phyloP scores from a whole-genome alignment of 2,329 filamentous ascomycete genomes.

The Lasiodiplodia sp. region DNA sequence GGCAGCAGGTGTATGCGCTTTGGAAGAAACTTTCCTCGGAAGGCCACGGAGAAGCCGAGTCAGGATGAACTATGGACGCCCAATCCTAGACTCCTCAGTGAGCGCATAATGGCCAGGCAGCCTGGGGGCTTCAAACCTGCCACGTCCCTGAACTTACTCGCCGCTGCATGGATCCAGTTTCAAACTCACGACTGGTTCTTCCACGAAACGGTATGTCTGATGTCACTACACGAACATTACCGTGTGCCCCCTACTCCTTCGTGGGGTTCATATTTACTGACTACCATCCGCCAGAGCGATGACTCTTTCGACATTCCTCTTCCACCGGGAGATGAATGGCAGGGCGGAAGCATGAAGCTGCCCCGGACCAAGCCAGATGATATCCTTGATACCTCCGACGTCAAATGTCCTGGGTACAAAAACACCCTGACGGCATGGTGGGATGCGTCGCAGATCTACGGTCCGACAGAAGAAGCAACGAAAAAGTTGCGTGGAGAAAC shows the following conservation, averaged over 20 bases:
- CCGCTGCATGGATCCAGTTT: slow-evolving; percentile 60
- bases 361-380: slow-evolving; percentile 46
- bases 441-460: slow-evolving; percentile 58
- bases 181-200: slow-evolving; percentile 55
- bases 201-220: slow-evolving; percentile 36
- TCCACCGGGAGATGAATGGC: slow-evolving; percentile 46
- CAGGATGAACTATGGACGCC: slow-evolving; percentile 53
- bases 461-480: slow-evolving; percentile 50
- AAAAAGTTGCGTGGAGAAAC: slow-evolving; percentile 43
- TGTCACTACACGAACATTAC: background rate
- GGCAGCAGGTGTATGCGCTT: slow-evolving; percentile 56
- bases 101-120: slow-evolving; percentile 52
- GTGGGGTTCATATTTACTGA: background rate
- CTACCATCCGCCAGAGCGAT: slow-evolving; percentile 36
- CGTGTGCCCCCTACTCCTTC: too few relatives aligned
- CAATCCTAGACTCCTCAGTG: slow-evolving; percentile 54
- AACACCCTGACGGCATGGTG: slow-evolving; percentile 56
- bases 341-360: slow-evolving; percentile 46
- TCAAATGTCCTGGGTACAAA: slow-evolving; percentile 50
- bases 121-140: slow-evolving; percentile 51
- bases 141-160: slow-evolving; percentile 55
- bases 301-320: slow-evolving; percentile 46
- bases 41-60: slow-evolving; percentile 47
- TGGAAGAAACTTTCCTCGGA: slow-evolving; percentile 53
- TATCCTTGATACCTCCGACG: slow-evolving; percentile 46